Conservation (phyloP, 2,329 filamentous ascomycete genomes). For the Neofusicoccum kwambonambiense region DNA sequence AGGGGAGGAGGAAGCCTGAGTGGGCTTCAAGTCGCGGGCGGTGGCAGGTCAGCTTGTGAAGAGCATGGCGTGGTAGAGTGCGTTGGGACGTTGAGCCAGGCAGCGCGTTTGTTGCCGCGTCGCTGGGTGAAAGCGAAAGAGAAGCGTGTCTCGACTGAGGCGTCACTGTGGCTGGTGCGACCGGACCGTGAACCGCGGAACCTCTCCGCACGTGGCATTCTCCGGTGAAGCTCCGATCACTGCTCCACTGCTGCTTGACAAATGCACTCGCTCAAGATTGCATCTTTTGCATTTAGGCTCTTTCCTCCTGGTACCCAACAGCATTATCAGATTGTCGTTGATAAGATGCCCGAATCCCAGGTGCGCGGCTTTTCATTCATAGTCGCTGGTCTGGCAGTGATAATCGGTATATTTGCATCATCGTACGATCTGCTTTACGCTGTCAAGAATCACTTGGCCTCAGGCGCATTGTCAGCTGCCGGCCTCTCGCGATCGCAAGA, state of each 20-base stretch:
- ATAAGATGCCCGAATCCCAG: not conserved
- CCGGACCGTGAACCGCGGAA: not conserved
- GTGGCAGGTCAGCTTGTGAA: not conserved
- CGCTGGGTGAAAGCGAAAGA: not conserved
- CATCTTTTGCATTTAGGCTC: not conserved
- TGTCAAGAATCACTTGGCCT: not conserved
- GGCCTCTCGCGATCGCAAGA: not conserved
- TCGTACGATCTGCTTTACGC: not conserved
- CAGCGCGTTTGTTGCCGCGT: not conserved
- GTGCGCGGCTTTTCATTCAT: not conserved
- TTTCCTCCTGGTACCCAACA: not conserved
- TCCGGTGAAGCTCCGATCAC: conserved; percentile 2
- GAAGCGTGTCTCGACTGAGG: conserved; percentile 4
- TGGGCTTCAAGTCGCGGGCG: not conserved
- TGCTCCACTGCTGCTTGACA: conserved; percentile 10
- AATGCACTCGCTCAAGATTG: not conserved
- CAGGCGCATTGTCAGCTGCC: not conserved
- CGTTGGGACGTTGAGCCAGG: not conserved
- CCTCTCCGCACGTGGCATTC: not conserved
- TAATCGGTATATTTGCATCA: not conserved
- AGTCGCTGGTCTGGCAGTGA: not conserved
- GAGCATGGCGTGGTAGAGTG: not conserved
- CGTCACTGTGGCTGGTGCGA: conserved; percentile 5
- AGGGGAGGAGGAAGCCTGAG: not conserved
- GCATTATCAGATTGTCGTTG: not conserved